These are phyloP conservation scores for Lactarius hengduanensis DNA, from an alignment of 768 basidiomycete genomes.

Conservation along the genomic window DNA sequence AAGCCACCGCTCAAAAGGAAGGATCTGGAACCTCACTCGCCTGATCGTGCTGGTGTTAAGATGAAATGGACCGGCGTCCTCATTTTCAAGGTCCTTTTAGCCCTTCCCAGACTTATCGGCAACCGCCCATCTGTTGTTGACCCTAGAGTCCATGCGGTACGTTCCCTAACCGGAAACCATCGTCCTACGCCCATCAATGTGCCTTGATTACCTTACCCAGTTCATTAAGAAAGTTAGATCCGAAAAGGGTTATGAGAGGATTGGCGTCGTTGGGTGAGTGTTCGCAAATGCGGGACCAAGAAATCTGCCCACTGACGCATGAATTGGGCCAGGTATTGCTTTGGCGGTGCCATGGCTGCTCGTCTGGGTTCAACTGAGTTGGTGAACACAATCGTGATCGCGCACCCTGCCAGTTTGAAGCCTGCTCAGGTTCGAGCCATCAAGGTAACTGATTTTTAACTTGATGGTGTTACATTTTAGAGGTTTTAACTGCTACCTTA, in stretches of 20 bases:
- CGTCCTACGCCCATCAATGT: neutral
- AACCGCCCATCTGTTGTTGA: conserved; percentile 35
- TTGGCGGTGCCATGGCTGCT: conserved; percentile 37
- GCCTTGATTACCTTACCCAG: conserved; percentile 28
- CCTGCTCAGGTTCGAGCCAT: conserved; percentile 39
- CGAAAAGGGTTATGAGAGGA: conserved; percentile 40
- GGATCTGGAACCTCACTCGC: conserved; percentile 34
- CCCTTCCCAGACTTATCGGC: conserved; percentile 29
- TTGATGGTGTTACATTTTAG: neutral
- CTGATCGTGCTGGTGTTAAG: conserved; percentile 35
- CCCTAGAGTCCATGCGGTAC: conserved; percentile 33
- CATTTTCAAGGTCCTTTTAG: conserved; percentile 28
- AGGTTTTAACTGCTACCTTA: conserved; percentile 30
- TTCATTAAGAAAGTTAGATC: conserved; percentile 41
- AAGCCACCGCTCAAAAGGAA: conserved; percentile 33
- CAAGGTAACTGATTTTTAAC: conserved; percentile 29
- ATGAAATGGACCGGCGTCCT: conserved; percentile 30
- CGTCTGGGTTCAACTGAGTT: conserved; percentile 35
- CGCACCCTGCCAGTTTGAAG: conserved; percentile 41
- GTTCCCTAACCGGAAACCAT: neutral
- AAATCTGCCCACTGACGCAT: conserved; percentile 1
- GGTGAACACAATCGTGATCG: conserved; percentile 41
- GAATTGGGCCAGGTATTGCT: conserved; percentile 37
- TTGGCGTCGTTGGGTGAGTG: conserved; percentile 45
- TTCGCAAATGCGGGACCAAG: neutral